These are phyloP conservation scores for Daldinia grandis DNA, from an alignment of 495 filamentous ascomycete species.

Conservation along the genomic window DNA sequence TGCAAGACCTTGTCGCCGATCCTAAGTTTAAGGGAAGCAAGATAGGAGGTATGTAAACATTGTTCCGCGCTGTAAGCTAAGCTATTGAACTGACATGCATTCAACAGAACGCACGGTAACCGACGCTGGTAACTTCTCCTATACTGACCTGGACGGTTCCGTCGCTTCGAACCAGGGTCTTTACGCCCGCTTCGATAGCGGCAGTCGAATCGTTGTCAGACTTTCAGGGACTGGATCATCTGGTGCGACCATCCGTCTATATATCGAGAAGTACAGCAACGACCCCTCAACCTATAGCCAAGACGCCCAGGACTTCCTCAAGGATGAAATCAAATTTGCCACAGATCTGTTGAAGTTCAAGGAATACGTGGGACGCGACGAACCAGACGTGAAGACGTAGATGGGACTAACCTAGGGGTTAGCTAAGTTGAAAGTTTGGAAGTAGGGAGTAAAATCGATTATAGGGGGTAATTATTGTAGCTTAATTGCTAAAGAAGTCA, in stretches of 20 bases:
- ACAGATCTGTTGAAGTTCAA: conserved; percentile 86
- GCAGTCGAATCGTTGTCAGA: conserved; percentile 91
- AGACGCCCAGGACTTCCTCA: conserved; percentile 93
- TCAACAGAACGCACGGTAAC: conserved; percentile 73
- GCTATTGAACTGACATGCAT: conserved; percentile 9
- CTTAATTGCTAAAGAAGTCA: neutral
- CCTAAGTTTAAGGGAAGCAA: conserved; percentile 80
- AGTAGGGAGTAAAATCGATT: neutral
- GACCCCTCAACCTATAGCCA: conserved; percentile 77
- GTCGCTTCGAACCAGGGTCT: conserved; percentile 96
- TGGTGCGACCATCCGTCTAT: conserved; percentile 94
- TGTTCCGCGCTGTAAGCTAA: neutral
- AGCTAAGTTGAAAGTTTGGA: neutral
- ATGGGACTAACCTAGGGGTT: neutral
- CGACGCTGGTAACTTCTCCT: conserved; percentile 94
- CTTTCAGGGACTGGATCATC: conserved; percentile 94
- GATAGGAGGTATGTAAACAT: conserved; percentile 65
- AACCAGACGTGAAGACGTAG: conserved; percentile 95
- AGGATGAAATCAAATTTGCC: conserved; percentile 84
- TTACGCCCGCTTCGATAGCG: conserved; percentile 93
- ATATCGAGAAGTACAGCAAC: conserved; percentile 87
- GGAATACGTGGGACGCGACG: conserved; percentile 85
- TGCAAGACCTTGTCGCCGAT: conserved; percentile 74
- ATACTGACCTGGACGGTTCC: conserved; percentile 95
- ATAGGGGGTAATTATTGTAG: neutral